Conservation (phyloP, 2,329 filamentous ascomycete species). For the Fusarium verrucosum region DNA sequence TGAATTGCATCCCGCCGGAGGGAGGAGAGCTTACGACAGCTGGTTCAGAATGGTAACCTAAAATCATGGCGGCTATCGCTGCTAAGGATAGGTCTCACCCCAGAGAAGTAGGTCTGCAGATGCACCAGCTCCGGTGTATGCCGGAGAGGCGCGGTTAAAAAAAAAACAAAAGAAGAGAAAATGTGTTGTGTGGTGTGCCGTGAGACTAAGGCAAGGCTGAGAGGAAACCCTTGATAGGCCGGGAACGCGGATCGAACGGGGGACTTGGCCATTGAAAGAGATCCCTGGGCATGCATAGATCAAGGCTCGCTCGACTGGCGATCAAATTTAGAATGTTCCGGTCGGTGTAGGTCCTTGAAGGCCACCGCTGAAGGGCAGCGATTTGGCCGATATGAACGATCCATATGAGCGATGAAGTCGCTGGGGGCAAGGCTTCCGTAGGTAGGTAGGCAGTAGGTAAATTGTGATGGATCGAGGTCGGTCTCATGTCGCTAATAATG, state of each 20-base stretch:
- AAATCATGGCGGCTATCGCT: slow-evolving; percentile 23
- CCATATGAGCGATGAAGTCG: not conserved
- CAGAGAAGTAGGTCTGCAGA: slow-evolving; percentile 4
- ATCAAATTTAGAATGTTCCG: not conserved
- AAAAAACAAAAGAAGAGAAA: too few species aligned
- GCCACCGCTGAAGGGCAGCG: not conserved
- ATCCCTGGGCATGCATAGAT: slow-evolving; percentile 16
- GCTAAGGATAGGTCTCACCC: slow-evolving; percentile 15
- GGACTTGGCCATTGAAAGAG: not conserved
- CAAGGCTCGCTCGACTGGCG: slow-evolving; percentile 7
- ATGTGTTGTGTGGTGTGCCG: not conserved
- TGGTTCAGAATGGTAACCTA: slow-evolving; percentile 16
- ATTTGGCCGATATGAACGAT: too few species aligned
- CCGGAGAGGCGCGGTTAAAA: slow-evolving; percentile 33
- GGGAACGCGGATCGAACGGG: not conserved
- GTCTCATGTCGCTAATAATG: slow-evolving; percentile 24
- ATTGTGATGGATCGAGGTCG: slow-evolving; percentile 35
- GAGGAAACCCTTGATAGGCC: slow-evolving; percentile 7
- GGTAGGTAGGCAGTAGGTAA: too few species aligned
- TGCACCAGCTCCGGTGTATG: slow-evolving; percentile 20
- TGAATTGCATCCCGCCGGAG: not conserved
- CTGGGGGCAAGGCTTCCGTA: slow-evolving; percentile 2
- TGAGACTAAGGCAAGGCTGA: slow-evolving; percentile 32
- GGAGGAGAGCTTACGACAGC: slow-evolving; percentile 23
- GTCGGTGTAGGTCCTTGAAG: not conserved